Conservation (phyloP, 163 green algal genomes). For the Smithsoniella earleae region DNA sequence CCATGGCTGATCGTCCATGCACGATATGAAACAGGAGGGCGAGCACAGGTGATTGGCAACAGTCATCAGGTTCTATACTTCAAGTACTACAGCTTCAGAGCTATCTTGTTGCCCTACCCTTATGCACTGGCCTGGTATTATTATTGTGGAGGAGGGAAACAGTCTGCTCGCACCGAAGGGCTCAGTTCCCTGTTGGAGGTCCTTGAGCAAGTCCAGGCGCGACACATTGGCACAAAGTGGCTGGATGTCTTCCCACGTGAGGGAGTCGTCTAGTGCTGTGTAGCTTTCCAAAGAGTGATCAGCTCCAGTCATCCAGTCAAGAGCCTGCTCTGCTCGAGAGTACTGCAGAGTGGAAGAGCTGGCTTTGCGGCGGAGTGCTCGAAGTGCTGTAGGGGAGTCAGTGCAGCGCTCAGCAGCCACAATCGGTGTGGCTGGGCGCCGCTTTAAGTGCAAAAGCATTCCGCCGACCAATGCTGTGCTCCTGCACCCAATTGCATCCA, state of each 20-base stretch:
- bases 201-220: neutral
- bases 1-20: too few relatives aligned
- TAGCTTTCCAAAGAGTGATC: neutral
- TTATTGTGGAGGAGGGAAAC: too few relatives aligned
- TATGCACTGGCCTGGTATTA: too few relatives aligned
- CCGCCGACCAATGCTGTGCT: neutral
- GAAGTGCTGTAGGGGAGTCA: neutral
- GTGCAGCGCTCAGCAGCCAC: constrained; percentile 21
- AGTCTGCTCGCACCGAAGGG: constrained; percentile 21
- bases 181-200: constrained; percentile 4
- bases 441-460: constrained; percentile 16
- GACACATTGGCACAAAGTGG: neutral
- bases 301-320: neutral
- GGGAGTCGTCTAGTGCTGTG: neutral
- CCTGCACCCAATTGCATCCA: constrained; percentile 1
- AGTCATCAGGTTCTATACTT: too few relatives aligned
- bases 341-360: too few relatives aligned
- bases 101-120: too few relatives aligned
- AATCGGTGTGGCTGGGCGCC: neutral
- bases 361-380: too few relatives aligned
- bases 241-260: constrained; percentile 1
- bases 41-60: too few relatives aligned
- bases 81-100: too few relatives aligned
- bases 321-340: too few relatives aligned
- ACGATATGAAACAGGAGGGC: too few relatives aligned